Evolutionary conservation across 495 filamentous ascomycete species (phyloP).

Genomic region (Penicillium samsonianum): DNA sequence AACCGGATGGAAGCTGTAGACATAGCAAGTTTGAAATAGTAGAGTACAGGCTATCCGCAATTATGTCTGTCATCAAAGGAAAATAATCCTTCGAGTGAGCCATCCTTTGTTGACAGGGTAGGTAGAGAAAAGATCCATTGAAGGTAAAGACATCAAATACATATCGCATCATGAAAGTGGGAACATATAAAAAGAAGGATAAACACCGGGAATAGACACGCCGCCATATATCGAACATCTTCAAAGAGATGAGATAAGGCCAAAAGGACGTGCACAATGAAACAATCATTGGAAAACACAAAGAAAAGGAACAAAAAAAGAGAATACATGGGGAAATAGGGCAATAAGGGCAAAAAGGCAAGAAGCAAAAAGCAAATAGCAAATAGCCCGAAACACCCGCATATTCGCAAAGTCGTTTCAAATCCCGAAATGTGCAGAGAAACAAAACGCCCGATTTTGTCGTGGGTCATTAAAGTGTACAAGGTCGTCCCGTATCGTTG

Average conservation of each 20-base stretch:
- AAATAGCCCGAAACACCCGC: conserved; percentile 16
- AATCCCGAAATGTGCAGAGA: conserved; percentile 23
- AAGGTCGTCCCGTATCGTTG: conserved; percentile 30
- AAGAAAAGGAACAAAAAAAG: conserved; percentile 4
- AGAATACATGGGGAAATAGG: conserved; percentile 9
- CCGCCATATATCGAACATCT: background rate
- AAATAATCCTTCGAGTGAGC: conserved; percentile 1
- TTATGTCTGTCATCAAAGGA: background rate
- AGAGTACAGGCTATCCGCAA: conserved; percentile 11
- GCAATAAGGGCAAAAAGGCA: too few relatives aligned
- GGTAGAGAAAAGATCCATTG: conserved; percentile 23
- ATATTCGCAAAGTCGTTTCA: conserved; percentile 14
- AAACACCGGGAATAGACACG: conserved; percentile 10
- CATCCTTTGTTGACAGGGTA: conserved; percentile 13
- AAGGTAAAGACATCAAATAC: conserved; percentile 20
- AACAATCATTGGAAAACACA: background rate
- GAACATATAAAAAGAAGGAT: conserved; percentile 10
- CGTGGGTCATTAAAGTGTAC: conserved; percentile 31
- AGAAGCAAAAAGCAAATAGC: conserved; percentile 7
- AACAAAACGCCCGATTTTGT: conserved; percentile 22
- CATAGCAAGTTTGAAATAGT: background rate
- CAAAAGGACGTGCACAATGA: background rate
- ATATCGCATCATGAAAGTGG: conserved; percentile 24
- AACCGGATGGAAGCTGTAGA: background rate
- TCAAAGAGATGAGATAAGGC: background rate